Conservation (phyloP, 2,329 filamentous ascomycete species). For the Calonectria naviculata region DNA sequence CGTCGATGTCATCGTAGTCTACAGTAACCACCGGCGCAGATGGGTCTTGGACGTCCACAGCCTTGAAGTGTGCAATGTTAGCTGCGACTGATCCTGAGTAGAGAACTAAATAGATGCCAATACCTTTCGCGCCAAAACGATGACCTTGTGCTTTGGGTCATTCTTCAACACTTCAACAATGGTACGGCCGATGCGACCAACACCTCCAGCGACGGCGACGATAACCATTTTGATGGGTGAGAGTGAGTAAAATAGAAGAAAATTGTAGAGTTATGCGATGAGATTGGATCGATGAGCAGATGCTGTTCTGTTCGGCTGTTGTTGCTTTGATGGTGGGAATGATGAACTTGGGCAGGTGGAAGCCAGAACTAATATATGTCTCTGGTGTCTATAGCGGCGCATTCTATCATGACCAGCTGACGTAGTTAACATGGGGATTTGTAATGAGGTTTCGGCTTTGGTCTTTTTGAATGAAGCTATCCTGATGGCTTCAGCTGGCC, state of each 20-base stretch:
- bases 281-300: not conserved
- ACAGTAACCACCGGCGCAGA: not conserved
- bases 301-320: no score
- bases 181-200: not conserved
- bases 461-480: not conserved
- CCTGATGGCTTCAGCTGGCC: not conserved
- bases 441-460: not conserved
- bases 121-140: not conserved
- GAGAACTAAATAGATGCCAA: no score
- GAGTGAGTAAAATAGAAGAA: not conserved
- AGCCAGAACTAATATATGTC: not conserved
- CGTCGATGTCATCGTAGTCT: not conserved
- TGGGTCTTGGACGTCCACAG: not conserved
- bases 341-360: not conserved
- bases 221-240: not conserved
- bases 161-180: not conserved
- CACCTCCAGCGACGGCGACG: not conserved
- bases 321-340: not conserved
- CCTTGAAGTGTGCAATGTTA: not conserved
- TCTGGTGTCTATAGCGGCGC: no score
- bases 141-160: not conserved
- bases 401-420: no score
- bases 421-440: no score
- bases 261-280: not conserved
- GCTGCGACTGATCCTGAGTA: not conserved